A percentile compares a stretch with the other conserved stretches of the same genome.
These are phyloP conservation scores for Ustanciosporium gigantosporum DNA, from an alignment of 1,284 basidiomycete genomes.

Conservation along the genomic window DNA sequence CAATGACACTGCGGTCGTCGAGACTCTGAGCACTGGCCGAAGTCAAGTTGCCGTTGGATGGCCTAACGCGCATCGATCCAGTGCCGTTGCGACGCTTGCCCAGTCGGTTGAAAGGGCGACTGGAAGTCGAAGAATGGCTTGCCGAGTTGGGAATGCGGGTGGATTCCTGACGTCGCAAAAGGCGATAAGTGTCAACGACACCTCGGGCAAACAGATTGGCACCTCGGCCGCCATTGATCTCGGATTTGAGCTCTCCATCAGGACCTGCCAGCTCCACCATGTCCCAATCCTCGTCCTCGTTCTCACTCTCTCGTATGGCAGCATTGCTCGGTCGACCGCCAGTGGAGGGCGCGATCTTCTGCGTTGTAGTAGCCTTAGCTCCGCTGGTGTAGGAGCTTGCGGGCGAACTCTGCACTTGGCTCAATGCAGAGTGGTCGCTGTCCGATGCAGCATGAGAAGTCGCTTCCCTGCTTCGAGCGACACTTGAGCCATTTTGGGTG, in stretches of 20 bases:
- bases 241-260: conserved; percentile 41
- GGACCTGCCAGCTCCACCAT: conserved; percentile 47
- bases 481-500: conserved; percentile 2
- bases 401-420: conserved; percentile 31
- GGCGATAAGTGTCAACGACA: conserved; percentile 56
- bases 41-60: conserved; percentile 18
- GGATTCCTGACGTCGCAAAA: conserved; percentile 65
- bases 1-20: conserved; percentile 1
- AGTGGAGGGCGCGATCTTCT: conserved; percentile 29
- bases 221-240: conserved; percentile 58
- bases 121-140: conserved; percentile 27
- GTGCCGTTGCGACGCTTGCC: conserved; percentile 33
- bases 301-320: conserved; percentile 33
- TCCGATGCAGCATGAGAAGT: conserved; percentile 34
- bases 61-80: conserved; percentile 21
- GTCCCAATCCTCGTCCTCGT: conserved; percentile 58
- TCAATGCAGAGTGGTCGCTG: conserved; percentile 29
- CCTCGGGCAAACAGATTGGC: conserved; percentile 59
- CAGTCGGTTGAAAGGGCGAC: conserved; percentile 42
- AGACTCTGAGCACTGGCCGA: conserved; percentile 16
- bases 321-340: conserved; percentile 37
- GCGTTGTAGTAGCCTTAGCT: conserved; percentile 7
- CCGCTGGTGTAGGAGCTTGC: conserved; percentile 32
- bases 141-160: conserved; percentile 24
- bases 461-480: conserved; percentile 27